phyloP scores from a whole-genome alignment of 352 stramenopile genomes.

The Phytophthora cajani region DNA sequence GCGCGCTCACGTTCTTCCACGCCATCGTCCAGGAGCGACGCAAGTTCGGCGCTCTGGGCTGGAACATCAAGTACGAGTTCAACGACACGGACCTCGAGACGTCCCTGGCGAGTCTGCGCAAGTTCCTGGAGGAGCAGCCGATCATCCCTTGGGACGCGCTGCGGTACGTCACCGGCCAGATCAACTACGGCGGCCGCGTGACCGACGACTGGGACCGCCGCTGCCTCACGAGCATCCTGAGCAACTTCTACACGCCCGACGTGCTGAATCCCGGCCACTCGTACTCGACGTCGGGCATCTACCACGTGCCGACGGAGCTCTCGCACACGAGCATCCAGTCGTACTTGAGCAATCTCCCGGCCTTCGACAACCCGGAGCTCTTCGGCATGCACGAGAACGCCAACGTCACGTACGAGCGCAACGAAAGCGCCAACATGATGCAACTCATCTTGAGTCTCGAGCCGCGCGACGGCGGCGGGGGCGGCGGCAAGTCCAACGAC shows the following conservation, averaged over 20 bases:
- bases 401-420: constrained; percentile 94
- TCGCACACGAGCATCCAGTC: constrained; percentile 60
- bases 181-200: constrained; percentile 96
- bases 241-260: constrained; percentile 90
- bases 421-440: constrained; percentile 91
- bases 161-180: constrained; percentile 94
- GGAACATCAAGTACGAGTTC: constrained; percentile 97
- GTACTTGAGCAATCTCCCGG: constrained; percentile 88
- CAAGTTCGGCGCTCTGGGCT: constrained; percentile 95
- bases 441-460: constrained; percentile 91
- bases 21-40: constrained; percentile 94
- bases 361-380: constrained; percentile 92
- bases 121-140: constrained; percentile 93
- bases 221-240: constrained; percentile 93
- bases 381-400: constrained; percentile 98
- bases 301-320: constrained; percentile 79
- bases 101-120: constrained; percentile 87
- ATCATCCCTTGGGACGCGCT: constrained; percentile 94
- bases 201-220: constrained; percentile 96
- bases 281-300: constrained; percentile 91
- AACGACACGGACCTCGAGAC: constrained; percentile 96
- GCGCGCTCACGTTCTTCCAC: constrained; percentile 94
- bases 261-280: constrained; percentile 79
- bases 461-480: constrained; percentile 74
- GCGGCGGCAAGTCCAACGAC: constrained; percentile 82